Conservation (phyloP, 2,329 filamentous ascomycete species). For the Ceratocystis alfenasii region DNA sequence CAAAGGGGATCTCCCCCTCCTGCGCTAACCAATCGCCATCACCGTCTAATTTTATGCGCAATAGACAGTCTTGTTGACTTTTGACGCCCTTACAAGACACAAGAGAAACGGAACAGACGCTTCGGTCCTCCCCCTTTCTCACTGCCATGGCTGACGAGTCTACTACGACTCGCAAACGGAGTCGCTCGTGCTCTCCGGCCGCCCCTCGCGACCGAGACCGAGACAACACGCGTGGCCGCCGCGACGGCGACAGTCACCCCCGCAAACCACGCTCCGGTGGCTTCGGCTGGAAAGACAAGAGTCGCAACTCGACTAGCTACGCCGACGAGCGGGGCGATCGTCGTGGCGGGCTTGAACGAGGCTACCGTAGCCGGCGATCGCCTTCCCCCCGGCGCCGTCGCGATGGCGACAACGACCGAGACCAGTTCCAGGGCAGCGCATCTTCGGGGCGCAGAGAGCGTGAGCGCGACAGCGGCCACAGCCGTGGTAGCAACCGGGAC, state of each 20-base stretch:
- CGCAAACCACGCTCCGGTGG: constrained; percentile 29
- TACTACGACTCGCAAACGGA: neutral
- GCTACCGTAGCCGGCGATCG: constrained; percentile 24
- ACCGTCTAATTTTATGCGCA: too few relatives aligned
- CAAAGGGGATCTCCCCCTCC: neutral
- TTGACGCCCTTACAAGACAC: neutral
- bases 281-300: constrained; percentile 44
- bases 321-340: constrained; percentile 29
- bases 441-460: constrained; percentile 23
- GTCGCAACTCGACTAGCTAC: constrained; percentile 33
- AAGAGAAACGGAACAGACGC: neutral
- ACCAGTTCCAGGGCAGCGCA: too few relatives aligned
- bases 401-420: constrained; percentile 18
- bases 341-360: constrained; percentile 32
- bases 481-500: constrained; percentile 26
- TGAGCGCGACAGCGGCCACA: constrained; percentile 24
- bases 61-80: too few relatives aligned
- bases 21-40: too few relatives aligned
- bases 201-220: constrained; percentile 33
- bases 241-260: constrained; percentile 31
- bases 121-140: neutral
- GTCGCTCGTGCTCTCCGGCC: neutral
- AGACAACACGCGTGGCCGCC: constrained; percentile 35
- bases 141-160: neutral
- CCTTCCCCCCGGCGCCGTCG: constrained; percentile 8